Base-by-base conservation (phyloP, 31 red algal species). In the Odonthalia washingtoniensis region DNA sequence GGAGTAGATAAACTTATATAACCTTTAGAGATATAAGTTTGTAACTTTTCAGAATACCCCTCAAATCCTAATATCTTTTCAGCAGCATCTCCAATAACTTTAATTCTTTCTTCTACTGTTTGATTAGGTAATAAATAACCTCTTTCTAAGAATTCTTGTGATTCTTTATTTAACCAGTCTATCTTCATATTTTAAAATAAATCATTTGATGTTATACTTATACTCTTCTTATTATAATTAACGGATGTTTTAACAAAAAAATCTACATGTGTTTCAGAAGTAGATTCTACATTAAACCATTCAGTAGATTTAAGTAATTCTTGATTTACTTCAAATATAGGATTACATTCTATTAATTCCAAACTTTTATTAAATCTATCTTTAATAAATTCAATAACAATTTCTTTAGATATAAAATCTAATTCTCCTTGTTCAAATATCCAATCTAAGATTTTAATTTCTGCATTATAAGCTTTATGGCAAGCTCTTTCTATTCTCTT, bases 341-440 rank as follows among this genome's bases (percentile, higher is more conserved):
- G 27, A 30, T 67, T 35, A 33, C 27, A 67, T 33, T 35, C 64
- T 33, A 67, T 67, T 33, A 35, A 30, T 67, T 67, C 64, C 64
- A 67, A 35, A 33, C 30, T 33, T 35, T 67, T 67, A 67, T 67
- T 67, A 67, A 67, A 67, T 67, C 64, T 67, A 67, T 67, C 33
- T 67, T 67, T 67, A 67, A 67, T 67, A 67, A 67, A 67, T 67
- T 67, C 64, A 67, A 33, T 67, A 67, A 67, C 33, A 35, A 67
- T 35, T 33, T 30, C 64, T 30, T 33, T 67, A 33, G 64, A 35
- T 33, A 67, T 30, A 67, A 67, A 67, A 67, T 67, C 64, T 67
- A 67, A 33, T 67, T 67, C 64, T 67, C 64, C 64, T 35, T 67
- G 30, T 67, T 67, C 64, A 35, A 67, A 67, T 30, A 67, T 67